These are phyloP conservation scores for Leccinum rimulosum DNA, from an alignment of 768 basidiomycete genomes.

Conservation along the genomic window DNA sequence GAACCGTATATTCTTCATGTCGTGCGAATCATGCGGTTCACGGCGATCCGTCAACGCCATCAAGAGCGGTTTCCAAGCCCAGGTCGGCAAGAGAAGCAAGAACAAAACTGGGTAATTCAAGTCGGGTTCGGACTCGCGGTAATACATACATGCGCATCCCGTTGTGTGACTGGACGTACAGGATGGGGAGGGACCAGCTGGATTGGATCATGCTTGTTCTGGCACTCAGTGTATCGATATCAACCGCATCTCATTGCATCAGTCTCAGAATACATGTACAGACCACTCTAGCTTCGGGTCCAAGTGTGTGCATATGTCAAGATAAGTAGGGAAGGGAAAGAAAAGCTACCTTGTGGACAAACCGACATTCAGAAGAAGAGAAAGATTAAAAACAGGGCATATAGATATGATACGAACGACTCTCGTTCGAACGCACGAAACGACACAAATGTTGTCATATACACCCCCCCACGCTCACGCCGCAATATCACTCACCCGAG, in stretches of 20 bases:
- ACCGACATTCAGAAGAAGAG: conserved; percentile 3
- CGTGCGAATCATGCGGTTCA: conserved; percentile 88
- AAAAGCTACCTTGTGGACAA: conserved; percentile 6
- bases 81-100: conserved; percentile 85
- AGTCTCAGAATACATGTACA: conserved; percentile 23
- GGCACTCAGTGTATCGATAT: conserved; percentile 9
- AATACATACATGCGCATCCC: not conserved
- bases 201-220: conserved; percentile 4
- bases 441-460: conserved; percentile 2
- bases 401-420: conserved; percentile 11
- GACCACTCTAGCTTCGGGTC: conserved; percentile 2
- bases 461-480: conserved; percentile 14
- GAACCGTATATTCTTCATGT: conserved; percentile 98
- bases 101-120: conserved; percentile 62
- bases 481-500: conserved; percentile 58
- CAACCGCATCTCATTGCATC: conserved; percentile 19
- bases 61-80: conserved; percentile 98
- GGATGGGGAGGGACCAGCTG: not conserved
- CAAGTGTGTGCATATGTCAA: conserved; percentile 9
- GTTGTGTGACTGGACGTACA: not conserved
- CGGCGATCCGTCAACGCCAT: conserved; percentile 91
- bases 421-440: conserved; percentile 1
- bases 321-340: not conserved
- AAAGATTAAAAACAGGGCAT: conserved; percentile 8
- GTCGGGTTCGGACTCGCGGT: not conserved